Conservation (phyloP, 2,329 filamentous ascomycete genomes). For the Xylaria polymorpha region DNA sequence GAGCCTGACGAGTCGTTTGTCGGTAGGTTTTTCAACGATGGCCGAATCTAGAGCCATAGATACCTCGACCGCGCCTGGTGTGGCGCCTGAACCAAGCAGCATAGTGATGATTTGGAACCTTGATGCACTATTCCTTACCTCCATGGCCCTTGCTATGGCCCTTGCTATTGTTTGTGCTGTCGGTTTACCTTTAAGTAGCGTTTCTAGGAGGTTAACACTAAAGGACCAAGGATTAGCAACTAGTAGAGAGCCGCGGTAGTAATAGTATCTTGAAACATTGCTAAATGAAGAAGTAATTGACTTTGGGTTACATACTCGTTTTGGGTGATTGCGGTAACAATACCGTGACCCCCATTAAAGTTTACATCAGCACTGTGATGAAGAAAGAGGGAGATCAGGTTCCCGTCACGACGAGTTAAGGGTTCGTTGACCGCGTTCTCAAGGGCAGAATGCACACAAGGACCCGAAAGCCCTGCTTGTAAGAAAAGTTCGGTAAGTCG, state of each 20-base stretch:
- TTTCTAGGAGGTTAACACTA: constrained; percentile 55
- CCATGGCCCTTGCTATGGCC: constrained; percentile 62
- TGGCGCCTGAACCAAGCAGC: constrained; percentile 60
- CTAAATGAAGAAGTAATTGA: not conserved
- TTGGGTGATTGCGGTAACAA: constrained; percentile 61
- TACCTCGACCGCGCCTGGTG: constrained; percentile 56
- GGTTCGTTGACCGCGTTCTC: constrained; percentile 65
- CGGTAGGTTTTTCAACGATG: constrained; percentile 59
- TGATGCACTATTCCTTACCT: constrained; percentile 54
- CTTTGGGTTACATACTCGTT: constrained; percentile 52
- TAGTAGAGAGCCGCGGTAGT: too few species aligned
- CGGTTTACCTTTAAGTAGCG: constrained; percentile 58
- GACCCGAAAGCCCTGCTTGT: constrained; percentile 59
- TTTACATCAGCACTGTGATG: constrained; percentile 65
- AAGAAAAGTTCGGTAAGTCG: constrained; percentile 64
- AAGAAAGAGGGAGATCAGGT: constrained; percentile 64
- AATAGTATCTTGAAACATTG: not conserved
- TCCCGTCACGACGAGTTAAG: constrained; percentile 60
- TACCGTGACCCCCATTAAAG: constrained; percentile 62
- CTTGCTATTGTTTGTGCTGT: constrained; percentile 60
- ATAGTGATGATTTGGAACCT: constrained; percentile 61
- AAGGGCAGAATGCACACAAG: constrained; percentile 61
- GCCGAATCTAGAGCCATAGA: constrained; percentile 57
- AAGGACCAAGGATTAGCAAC: not conserved
- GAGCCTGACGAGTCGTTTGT: constrained; percentile 61